Evolutionary conservation across 1,284 basidiomycete genomes (phyloP).

Genomic region (Puccinia brachypodii): DNA sequence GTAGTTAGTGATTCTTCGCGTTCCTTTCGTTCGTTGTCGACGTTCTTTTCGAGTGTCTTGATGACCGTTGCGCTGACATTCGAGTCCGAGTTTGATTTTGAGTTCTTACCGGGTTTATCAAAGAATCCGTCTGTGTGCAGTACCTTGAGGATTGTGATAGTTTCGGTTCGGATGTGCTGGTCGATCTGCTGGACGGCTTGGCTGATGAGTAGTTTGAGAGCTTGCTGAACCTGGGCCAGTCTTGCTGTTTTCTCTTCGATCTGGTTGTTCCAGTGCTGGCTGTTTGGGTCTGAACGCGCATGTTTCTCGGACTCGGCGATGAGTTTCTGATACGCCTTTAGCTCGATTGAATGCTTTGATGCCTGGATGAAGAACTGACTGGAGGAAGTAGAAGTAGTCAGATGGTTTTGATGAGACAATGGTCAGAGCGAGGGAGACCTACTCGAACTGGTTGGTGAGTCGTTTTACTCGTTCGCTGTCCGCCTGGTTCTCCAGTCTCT

Average conservation of each 20-base stretch:
- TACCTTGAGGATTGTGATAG: conserved; percentile 19
- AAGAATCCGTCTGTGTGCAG: conserved; percentile 7
- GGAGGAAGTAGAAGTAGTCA: neutral
- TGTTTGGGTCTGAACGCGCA: conserved; percentile 9
- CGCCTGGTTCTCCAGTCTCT: neutral
- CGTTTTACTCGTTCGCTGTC: neutral
- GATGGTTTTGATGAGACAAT: neutral
- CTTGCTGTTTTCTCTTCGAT: conserved; percentile 7
- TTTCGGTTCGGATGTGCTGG: neutral
- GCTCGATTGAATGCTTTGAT: conserved; percentile 1
- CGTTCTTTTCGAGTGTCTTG: conserved; percentile 16
- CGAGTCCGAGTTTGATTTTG: neutral
- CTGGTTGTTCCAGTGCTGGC: conserved; percentile 13
- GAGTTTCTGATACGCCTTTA: conserved; percentile 22
- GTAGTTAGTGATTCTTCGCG: neutral
- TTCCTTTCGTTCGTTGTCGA: conserved; percentile 32
- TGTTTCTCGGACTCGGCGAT: conserved; percentile 3
- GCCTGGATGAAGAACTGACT: conserved; percentile 27
- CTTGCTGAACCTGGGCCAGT: neutral
- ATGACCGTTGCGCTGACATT: neutral
- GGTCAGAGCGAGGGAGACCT: neutral
- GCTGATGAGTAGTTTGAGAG: neutral
- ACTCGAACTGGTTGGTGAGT: conserved; percentile 14
- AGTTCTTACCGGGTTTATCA: conserved; percentile 11
- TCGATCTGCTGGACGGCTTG: conserved; percentile 8